Evolutionary conservation across 805 yeast genomes (phyloP), one percentile per base, ranked within the genome.

Genomic region (Nakazawaea populi): DNA sequence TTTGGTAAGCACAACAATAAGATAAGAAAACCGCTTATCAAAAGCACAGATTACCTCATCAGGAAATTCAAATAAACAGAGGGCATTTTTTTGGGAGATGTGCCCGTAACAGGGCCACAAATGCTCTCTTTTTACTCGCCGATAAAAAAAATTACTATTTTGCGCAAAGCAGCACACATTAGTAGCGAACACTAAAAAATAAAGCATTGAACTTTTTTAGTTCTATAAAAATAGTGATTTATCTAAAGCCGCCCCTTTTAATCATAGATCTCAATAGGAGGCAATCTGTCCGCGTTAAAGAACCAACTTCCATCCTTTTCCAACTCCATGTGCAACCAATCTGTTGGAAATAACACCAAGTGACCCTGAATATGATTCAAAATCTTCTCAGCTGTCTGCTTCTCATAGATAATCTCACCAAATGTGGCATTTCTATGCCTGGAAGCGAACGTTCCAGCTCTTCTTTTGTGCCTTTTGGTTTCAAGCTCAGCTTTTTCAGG

Each of bases 251-350:
- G 24, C 24, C 24, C 24, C 24, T 28, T 18, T 36, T 59, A 89
- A 60, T 90, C 92, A 65, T 87, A 94, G 48, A 94, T 92, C 63
- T 94, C 98, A 51, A 94, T 82, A 1, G 99, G 99, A 5, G 98
- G 97, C 30, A 94, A 72, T 60, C 96, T 82, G 63, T 94, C 99
- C 46, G 95, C 84, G 59, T 85, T 89, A 72, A 89, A 91, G 65
- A 90, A 91, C 98, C 98, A 92, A 62, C 95, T 94, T 9, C 89
- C 92, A 9, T 44, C 53, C 6, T 88, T 80, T 52, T 91, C 96
- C 32, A 90, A 79, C 67, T 94, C 99, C 52, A 83, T 78, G 58
- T 79, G 72, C 42, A 94, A 74, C 99, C 99, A 94, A 54, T 89
- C 89, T 0, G 87, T 76, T 0, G 99, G 98, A 72, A 91, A 92